These are phyloP conservation scores for Thermomyces lanuginosus DNA, from an alignment of 2,329 filamentous ascomycete genomes.

Conservation along the genomic window DNA sequence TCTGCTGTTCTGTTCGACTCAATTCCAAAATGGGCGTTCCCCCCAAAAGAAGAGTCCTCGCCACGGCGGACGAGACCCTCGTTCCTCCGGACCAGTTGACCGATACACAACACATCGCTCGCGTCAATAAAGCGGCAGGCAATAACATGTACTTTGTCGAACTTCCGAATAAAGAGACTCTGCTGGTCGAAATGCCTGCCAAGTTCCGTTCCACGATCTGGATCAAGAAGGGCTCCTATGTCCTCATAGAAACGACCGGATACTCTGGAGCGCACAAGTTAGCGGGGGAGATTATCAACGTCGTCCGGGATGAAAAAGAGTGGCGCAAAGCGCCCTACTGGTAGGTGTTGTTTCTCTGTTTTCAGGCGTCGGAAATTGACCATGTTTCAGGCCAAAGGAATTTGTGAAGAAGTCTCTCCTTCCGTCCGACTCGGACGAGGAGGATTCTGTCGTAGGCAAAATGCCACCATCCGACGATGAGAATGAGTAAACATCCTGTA, in stretches of 20 bases:
- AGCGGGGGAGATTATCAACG: constrained; percentile 76
- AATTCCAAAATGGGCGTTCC: constrained; percentile 45
- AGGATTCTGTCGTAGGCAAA: constrained; percentile 65
- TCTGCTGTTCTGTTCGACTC: too few relatives aligned
- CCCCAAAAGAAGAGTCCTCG: constrained; percentile 60
- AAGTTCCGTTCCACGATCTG: constrained; percentile 85
- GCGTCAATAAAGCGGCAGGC: constrained; percentile 65
- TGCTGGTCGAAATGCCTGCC: constrained; percentile 67
- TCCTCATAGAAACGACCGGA: constrained; percentile 61
- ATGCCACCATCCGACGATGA: constrained; percentile 73
- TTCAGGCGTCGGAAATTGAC: constrained; percentile 61
- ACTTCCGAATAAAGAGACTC: constrained; percentile 46
- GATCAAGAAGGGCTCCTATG: constrained; percentile 78
- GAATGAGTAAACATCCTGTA: constrained; percentile 37
- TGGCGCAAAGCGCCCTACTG: constrained; percentile 87
- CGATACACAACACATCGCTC: constrained; percentile 49
- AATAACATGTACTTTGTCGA: constrained; percentile 77
- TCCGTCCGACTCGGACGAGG: constrained; percentile 59
- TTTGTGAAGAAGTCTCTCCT: constrained; percentile 51
- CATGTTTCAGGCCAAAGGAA: constrained; percentile 51
- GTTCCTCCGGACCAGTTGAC: constrained; percentile 39
- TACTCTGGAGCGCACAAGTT: constrained; percentile 67
- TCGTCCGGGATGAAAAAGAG: constrained; percentile 75
- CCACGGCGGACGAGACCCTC: constrained; percentile 58
- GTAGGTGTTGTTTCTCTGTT: constrained; percentile 31